These are phyloP conservation scores for Suhomyces choctaworum DNA, from an alignment of 1,139 yeast species.

Conservation along the genomic window DNA sequence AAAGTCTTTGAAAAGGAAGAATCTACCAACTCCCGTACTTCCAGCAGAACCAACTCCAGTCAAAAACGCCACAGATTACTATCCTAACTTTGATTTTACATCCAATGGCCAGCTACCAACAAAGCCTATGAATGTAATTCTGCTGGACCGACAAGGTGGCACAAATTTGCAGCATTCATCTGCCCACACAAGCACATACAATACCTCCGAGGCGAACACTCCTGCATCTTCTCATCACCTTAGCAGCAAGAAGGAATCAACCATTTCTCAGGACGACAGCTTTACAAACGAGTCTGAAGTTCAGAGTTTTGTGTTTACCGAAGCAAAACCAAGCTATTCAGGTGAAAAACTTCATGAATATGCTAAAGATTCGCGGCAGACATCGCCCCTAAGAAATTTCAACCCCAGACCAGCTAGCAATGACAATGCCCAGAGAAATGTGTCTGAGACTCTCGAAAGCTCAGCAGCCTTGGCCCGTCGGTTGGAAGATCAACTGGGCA, in stretches of 20 bases:
- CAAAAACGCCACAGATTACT: constrained; percentile 20
- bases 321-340: constrained; percentile 15
- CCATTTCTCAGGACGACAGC: not conserved
- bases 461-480: constrained; percentile 29
- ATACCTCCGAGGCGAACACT: constrained; percentile 1
- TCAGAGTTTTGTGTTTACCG: constrained; percentile 35
- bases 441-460: constrained; percentile 29
- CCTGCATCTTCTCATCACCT: no score
- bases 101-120: constrained; percentile 45
- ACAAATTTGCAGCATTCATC: constrained; percentile 3
- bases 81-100: constrained; percentile 44
- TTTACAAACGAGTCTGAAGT: constrained; percentile 21
- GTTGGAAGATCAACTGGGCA: constrained; percentile 25
- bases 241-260: not conserved
- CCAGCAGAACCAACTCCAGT: constrained; percentile 23
- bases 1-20: constrained; percentile 29
- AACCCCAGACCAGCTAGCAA: constrained; percentile 16
- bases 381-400: constrained; percentile 27
- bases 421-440: constrained; percentile 15
- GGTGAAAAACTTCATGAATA: constrained; percentile 25
- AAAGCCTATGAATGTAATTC: constrained; percentile 45
- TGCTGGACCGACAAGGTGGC: constrained; percentile 8
- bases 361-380: constrained; percentile 19
- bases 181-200: constrained; percentile 9
- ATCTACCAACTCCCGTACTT: constrained; percentile 28